phyloP scores from a whole-genome alignment of 768 basidiomycete genomes.

The Mycena capillaripes region DNA sequence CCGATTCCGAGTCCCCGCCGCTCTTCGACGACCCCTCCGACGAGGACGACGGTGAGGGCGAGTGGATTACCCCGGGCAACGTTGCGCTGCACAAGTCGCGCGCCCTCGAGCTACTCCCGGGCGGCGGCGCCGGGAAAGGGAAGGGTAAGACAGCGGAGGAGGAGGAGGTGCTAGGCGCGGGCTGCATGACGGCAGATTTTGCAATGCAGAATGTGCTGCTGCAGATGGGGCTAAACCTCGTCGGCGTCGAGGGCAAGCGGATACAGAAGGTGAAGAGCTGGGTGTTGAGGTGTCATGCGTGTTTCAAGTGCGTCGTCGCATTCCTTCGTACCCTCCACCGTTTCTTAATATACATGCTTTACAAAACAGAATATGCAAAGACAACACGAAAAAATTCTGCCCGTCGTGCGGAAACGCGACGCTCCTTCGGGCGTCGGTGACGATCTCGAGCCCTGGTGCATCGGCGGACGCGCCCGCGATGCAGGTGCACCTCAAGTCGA shows the following conservation, averaged over 20 bases:
- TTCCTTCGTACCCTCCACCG: neutral
- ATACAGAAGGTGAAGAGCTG: conserved; percentile 95
- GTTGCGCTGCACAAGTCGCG: conserved; percentile 88
- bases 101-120: conserved; percentile 86
- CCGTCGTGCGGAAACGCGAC: conserved; percentile 97
- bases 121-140: conserved; percentile 47
- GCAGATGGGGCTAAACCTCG: conserved; percentile 92
- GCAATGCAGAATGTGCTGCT: conserved; percentile 98
- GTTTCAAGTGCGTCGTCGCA: conserved; percentile 96
- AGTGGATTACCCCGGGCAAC: conserved; percentile 97
- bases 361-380: conserved; percentile 88
- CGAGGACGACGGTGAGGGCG: conserved; percentile 88
- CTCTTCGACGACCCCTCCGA: conserved; percentile 85
- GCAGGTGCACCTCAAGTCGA: conserved; percentile 94
- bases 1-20: conserved; percentile 41
- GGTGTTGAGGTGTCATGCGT: conserved; percentile 97
- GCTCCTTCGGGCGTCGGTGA: conserved; percentile 91
- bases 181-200: conserved; percentile 99
- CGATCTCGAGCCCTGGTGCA: conserved; percentile 77
- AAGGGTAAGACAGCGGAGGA: conserved; percentile 48
- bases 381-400: conserved; percentile 95
- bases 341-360: neutral
- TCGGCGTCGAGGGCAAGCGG: conserved; percentile 91
- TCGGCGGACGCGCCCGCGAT: conserved; percentile 74
- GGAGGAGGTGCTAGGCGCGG: conserved; percentile 67